Evolutionary conservation across 495 filamentous ascomycete species (phyloP), one percentile per base, ranked within the genome.

Genomic region (Neurospora africana): DNA sequence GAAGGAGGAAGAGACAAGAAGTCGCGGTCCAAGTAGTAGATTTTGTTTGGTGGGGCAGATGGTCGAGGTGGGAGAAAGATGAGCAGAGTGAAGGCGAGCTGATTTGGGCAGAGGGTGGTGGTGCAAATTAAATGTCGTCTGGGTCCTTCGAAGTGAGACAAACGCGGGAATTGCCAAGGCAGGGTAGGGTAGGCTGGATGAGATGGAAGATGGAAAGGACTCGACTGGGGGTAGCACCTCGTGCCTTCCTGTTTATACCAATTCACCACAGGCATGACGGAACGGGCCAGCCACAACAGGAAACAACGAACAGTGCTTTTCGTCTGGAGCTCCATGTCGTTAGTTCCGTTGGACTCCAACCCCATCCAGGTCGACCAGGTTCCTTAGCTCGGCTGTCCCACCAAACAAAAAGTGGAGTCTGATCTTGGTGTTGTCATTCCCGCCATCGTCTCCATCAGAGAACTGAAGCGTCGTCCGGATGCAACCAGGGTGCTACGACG

Each of bases 41-140:
- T 65, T 33, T 72, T 72, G 39, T 35, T 40, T 13, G 70, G 39
- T 30, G 35, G 23, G 68, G 39, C 39, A 41, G 39, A 17, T 23
- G 35, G 68, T 58, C 36, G 19, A 58, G 44, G 43, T 39, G 30
- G 37, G 71, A 27, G 19, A 68, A 68, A 70, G 53, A 33, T 39
- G 39, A 38, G 37, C 37, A n/a, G 69, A 61, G 69, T 70, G 36
- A 70, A 53, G 17, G 43, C 33, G 27, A 58, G 36, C 19, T 47
- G 39, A 36, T 61, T 53, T n/a, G 27, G 69, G 69, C 21, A 44
- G 69, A 36, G 68, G 39, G 36, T 7, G 36, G 39, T 61, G 39
- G 69, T 35, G 30, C 69, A 58, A 70, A 67, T 41, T 70, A 61
- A 70, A 69, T 69, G 67, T 72, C 30, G 53, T 65, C 53, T 65